These are phyloP conservation scores for Malania oleifera DNA, from an alignment of 164 flowering plant genomes.

Conservation along the genomic window DNA sequence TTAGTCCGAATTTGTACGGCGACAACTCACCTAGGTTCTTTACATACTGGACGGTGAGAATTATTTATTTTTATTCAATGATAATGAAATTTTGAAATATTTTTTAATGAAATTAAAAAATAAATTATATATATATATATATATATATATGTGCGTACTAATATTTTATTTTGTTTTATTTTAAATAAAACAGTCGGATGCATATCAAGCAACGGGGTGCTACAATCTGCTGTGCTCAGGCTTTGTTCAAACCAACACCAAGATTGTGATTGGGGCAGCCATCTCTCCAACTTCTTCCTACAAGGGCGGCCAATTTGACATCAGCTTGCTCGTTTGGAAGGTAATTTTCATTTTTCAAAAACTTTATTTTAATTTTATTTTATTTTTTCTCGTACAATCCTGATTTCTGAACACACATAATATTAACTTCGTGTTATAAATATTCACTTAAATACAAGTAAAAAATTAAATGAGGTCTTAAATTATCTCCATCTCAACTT, in stretches of 20 bases:
- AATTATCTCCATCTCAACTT: too few relatives aligned
- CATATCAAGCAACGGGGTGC: constrained; percentile 92
- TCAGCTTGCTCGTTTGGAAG: constrained; percentile 90
- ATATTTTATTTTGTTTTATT: not conserved
- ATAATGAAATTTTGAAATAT: too few relatives aligned
- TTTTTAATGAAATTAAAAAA: too few relatives aligned
- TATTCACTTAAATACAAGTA: too few relatives aligned
- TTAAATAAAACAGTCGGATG: constrained; percentile 56
- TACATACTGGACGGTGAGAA: constrained; percentile 96
- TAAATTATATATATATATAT: too few relatives aligned
- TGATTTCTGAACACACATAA: too few relatives aligned
- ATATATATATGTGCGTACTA: not conserved
- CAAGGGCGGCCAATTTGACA: constrained; percentile 81
- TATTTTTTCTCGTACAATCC: not conserved
- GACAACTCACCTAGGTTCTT: constrained; percentile 88
- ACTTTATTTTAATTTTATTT: not conserved
- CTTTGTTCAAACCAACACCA: constrained; percentile 76
- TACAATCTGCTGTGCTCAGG: constrained; percentile 96
- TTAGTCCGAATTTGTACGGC: constrained; percentile 93
- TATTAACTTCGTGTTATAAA: too few relatives aligned
- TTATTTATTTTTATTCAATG: too few relatives aligned
- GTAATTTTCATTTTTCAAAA: constrained; percentile 31
- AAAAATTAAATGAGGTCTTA: too few relatives aligned
- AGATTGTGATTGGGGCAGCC: constrained; percentile 93
- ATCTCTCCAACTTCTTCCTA: constrained; percentile 78